These are phyloP conservation scores for Podospora conica DNA, from an alignment of 495 filamentous ascomycete genomes.

Conservation along the genomic window DNA sequence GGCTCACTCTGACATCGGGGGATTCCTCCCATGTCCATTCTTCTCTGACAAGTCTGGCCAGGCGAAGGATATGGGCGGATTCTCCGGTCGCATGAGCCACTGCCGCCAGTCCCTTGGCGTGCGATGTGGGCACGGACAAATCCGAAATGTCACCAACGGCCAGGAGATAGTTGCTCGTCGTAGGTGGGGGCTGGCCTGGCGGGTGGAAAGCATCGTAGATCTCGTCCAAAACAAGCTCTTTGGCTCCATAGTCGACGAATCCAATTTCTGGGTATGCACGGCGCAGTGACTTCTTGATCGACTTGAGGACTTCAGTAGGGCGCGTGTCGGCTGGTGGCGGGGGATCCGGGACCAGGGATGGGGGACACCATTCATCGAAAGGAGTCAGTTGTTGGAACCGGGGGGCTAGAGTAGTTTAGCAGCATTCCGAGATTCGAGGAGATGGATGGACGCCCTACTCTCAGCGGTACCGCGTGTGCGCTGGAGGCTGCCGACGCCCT, in stretches of 20 bases:
- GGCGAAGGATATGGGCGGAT: slow-evolving; percentile 45
- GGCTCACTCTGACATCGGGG: slow-evolving; percentile 31
- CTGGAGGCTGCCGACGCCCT: slow-evolving; percentile 16
- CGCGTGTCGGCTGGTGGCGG: slow-evolving; percentile 10
- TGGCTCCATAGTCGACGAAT: slow-evolving; percentile 24
- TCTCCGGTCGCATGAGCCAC: slow-evolving; percentile 46
- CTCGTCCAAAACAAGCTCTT: slow-evolving; percentile 25
- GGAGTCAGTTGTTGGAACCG: slow-evolving; percentile 37
- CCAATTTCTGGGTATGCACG: slow-evolving; percentile 35
- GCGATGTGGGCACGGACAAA: slow-evolving; percentile 13
- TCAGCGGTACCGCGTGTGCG: slow-evolving; percentile 17
- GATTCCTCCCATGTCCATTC: slow-evolving; percentile 41
- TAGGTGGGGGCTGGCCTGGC: not conserved
- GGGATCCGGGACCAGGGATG: slow-evolving; percentile 5
- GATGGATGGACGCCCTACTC: slow-evolving; percentile 13
- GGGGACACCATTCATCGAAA: slow-evolving; percentile 31
- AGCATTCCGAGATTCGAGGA: not conserved
- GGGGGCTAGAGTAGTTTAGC: slow-evolving; percentile 30
- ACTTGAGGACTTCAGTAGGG: slow-evolving; percentile 14
- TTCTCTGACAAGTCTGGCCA: slow-evolving; percentile 38
- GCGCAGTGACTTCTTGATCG: slow-evolving; percentile 34
- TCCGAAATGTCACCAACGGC: slow-evolving; percentile 35
- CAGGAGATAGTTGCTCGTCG: slow-evolving; percentile 23
- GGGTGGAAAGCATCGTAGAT: slow-evolving; percentile 5
- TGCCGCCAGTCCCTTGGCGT: slow-evolving; percentile 24